phyloP scores from a whole-genome alignment of 192 early-diverging fungal species.

The Pilobolus umbonatus region DNA sequence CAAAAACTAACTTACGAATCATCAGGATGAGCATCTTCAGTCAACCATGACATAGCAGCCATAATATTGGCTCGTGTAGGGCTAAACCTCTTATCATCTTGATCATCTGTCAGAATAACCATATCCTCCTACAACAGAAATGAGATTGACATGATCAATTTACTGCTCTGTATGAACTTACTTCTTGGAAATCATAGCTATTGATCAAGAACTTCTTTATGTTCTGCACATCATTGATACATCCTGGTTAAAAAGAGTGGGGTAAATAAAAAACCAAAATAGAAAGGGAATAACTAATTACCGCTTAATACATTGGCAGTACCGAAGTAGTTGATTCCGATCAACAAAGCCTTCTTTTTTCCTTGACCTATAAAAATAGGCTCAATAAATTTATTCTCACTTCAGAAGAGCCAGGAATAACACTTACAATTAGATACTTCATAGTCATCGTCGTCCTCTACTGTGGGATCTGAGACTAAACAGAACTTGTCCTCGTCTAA shows the following conservation, averaged over 20 bases:
- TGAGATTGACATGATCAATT: background rate
- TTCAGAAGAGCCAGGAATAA: background rate
- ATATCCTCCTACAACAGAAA: slow-evolving; percentile 41
- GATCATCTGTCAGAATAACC: slow-evolving; percentile 76
- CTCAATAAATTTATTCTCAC: background rate
- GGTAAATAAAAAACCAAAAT: too few relatives aligned
- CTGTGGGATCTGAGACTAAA: slow-evolving; percentile 20
- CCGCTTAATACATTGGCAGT: slow-evolving; percentile 53
- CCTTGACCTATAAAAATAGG: slow-evolving; percentile 38
- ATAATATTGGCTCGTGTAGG: slow-evolving; percentile 76
- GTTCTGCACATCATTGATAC: slow-evolving; percentile 79
- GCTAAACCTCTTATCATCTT: slow-evolving; percentile 53
- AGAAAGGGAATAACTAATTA: slow-evolving; percentile 10
- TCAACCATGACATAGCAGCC: slow-evolving; percentile 73
- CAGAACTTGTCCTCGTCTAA: too few relatives aligned
- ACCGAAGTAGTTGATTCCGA: slow-evolving; percentile 89
- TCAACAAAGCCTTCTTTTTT: slow-evolving; percentile 76
- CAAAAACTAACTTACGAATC: slow-evolving; percentile 51
- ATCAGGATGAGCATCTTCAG: slow-evolving; percentile 64
- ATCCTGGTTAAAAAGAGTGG: slow-evolving; percentile 39
- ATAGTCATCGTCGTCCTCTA: slow-evolving; percentile 27
- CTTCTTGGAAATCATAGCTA: slow-evolving; percentile 56
- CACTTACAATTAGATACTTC: slow-evolving; percentile 45
- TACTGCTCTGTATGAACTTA: background rate
- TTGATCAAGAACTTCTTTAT: slow-evolving; percentile 66